Evolutionary conservation across 352 stramenopile genomes (phyloP).

Genomic region (Phytophthora gonapodyides): DNA sequence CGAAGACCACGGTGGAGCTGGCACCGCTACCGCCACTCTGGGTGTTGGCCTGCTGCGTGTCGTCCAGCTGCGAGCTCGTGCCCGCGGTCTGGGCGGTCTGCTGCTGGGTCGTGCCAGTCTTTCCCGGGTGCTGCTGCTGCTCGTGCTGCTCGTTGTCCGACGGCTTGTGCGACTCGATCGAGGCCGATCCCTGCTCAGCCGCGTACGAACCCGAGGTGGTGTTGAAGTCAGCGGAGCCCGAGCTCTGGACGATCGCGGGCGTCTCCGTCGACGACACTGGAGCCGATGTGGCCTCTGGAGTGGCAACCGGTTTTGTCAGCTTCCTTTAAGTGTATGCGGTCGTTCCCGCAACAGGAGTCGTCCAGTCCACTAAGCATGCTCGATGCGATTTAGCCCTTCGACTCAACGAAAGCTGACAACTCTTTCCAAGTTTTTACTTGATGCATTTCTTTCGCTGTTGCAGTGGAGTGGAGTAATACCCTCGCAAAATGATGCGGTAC

Average conservation of each 20-base stretch:
- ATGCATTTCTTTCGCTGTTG: too few species aligned
- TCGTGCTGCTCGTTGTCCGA: constrained; percentile 21
- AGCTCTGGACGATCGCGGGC: constrained; percentile 20
- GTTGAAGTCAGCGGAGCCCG: constrained; percentile 17
- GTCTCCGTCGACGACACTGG: constrained; percentile 17
- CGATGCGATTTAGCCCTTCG: too few species aligned
- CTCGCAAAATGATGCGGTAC: too few species aligned
- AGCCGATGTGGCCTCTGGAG: constrained; percentile 12
- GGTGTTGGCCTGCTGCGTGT: constrained; percentile 43
- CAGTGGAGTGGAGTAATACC: too few species aligned
- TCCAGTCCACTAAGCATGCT: too few species aligned
- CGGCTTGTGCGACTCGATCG: constrained; percentile 12
- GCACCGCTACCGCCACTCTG: constrained; percentile 26
- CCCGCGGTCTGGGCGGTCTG: constrained; percentile 20
- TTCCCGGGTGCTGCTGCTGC: constrained; percentile 9
- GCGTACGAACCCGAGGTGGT: constrained; percentile 14
- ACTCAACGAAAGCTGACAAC: too few species aligned
- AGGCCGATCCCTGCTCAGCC: neutral
- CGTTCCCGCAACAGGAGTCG: too few species aligned
- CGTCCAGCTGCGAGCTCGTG: constrained; percentile 24
- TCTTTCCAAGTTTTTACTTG: too few species aligned
- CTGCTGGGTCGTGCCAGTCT: constrained; percentile 12
- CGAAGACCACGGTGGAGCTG: constrained; percentile 25
- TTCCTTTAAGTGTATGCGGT: too few species aligned
- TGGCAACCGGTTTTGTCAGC: too few species aligned